Evolutionary conservation across 176 grass and related monocot genomes (phyloP).

Genomic region (Lolium perenne): DNA sequence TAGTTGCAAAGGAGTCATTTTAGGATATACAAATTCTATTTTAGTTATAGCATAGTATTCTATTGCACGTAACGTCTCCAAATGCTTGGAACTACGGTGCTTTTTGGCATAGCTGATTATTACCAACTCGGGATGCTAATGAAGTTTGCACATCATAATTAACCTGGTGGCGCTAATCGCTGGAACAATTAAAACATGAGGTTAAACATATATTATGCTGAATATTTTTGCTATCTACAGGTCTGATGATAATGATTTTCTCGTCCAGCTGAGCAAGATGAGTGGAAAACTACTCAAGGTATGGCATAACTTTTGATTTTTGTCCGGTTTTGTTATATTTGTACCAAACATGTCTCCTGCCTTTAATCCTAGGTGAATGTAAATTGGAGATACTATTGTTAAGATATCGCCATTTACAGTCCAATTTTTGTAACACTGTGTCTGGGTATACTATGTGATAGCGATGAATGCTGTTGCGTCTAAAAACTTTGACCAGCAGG

Average conservation of each 20-base stretch:
- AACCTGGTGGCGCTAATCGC: background rate
- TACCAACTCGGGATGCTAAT: background rate
- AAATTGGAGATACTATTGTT: background rate
- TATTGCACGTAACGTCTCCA: background rate
- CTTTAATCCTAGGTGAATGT: background rate
- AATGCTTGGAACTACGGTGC: background rate
- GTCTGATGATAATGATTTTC: constrained; percentile 87
- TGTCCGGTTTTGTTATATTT: background rate
- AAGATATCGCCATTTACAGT: background rate
- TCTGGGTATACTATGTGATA: background rate
- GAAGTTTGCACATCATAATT: background rate
- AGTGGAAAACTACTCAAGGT: constrained; percentile 94
- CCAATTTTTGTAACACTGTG: background rate
- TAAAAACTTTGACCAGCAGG: background rate
- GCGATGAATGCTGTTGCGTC: background rate
- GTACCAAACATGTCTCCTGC: background rate
- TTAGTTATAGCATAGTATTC: background rate
- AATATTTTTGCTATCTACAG: constrained; percentile 53
- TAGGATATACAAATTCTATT: background rate
- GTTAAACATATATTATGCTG: constrained; percentile 14
- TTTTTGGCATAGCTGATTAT: constrained; percentile 1
- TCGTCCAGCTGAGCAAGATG: constrained; percentile 77
- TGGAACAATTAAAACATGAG: constrained; percentile 19
- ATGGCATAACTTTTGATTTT: constrained; percentile 32
- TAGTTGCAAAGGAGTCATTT: background rate